Base-by-base conservation (phyloP, 2,329 filamentous ascomycete genomes). In the Phaeosphaeria sp. region DNA sequence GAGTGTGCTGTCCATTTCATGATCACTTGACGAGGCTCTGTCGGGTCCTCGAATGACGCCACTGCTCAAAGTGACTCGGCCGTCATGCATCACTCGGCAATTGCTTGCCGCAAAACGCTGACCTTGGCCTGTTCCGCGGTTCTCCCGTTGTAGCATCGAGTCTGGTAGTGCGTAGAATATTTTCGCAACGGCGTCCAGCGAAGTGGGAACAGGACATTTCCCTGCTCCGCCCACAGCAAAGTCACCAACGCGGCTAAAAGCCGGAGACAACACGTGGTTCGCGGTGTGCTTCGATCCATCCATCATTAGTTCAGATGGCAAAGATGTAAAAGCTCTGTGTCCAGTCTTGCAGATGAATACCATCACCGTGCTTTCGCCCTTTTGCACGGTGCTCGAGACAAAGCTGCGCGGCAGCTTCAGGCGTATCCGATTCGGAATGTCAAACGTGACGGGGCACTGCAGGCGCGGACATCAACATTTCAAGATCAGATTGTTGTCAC, bases 1-100 rank as follows among this genome's bases (percentile, higher is more conserved):
- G 57, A 64, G 56, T 58, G 56, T 48, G 40, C 46, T 33, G 33
- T 18, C 27, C 44, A 48, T 54, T 43, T 55, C 46, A 48, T 54
- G 42, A 51, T 58, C 40, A 51, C n/a, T 39, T 39, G 36, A 44
- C 36, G 36, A 39, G 36, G 36, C 36, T 39, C 30, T 36, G 30
- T 36, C 30, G 30, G 30, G 30, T 36, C 15, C 36, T 39, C 2
- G 15, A 39, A 39, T 39, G 36, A 39, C 36, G 17, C 36, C 36
- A 39, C 36, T n/a, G 17, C 36, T 39, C 11, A 39, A 39, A n/a
- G 36, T 15, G 13, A 36, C 11, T 36, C 13, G 30, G 30, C 13
- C 15, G 15, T 39, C 36, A 39, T 39, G 36, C 36, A 39, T n/a
- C 36, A n/a, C 36, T 39, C 36, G 36, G 36, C 36, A 39, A 39